phyloP scores from a whole-genome alignment of 306 rosid genomes.

The Alnus rubra region DNA sequence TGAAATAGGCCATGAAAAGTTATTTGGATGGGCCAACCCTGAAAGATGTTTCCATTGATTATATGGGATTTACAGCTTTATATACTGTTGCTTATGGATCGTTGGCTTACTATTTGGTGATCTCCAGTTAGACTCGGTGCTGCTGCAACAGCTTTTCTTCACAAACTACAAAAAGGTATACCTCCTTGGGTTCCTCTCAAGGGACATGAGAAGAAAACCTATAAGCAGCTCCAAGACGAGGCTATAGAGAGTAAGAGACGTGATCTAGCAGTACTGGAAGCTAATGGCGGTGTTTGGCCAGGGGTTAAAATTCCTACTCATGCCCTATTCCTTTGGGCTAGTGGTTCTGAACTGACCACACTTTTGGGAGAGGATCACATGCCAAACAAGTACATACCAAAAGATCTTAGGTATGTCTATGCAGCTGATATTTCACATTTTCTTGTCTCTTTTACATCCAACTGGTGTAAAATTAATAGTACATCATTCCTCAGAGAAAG shows the following conservation, averaged over 20 bases:
- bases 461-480: neutral
- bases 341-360: constrained; percentile 86
- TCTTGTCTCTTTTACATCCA: neutral
- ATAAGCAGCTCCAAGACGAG: constrained; percentile 87
- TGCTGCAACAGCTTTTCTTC: constrained; percentile 80
- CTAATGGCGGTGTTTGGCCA: constrained; percentile 91
- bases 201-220: constrained; percentile 79
- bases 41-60: neutral
- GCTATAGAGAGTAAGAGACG: constrained; percentile 90
- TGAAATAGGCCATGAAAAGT: neutral
- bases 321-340: constrained; percentile 94
- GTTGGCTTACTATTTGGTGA: constrained; percentile 27
- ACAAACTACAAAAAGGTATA: constrained; percentile 85
- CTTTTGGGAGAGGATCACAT: constrained; percentile 85
- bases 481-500: neutral
- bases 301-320: constrained; percentile 92
- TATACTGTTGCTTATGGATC: constrained; percentile 28
- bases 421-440: neutral
- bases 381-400: constrained; percentile 94
- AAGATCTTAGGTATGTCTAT: constrained; percentile 65
- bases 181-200: constrained; percentile 97
- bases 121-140: constrained; percentile 75
- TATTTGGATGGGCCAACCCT: neutral
- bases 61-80: neutral
- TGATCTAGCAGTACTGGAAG: constrained; percentile 87